Evolutionary conservation across 768 basidiomycete genomes (phyloP), one percentile per base, ranked within the genome.

Genomic region (Tulasnella sp.): DNA sequence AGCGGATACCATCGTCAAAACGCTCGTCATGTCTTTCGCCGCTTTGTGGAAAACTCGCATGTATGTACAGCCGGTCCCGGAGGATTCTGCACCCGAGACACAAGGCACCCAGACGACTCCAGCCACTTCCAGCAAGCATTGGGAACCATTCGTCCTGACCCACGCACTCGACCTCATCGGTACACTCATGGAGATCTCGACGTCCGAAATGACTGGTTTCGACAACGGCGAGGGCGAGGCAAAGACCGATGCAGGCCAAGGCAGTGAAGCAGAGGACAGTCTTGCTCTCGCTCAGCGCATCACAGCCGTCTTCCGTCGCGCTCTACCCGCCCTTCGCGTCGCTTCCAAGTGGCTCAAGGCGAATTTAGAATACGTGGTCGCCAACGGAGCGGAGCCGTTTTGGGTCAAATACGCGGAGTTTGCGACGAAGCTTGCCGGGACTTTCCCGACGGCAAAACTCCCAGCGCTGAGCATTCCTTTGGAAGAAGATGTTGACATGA

Each of bases 401-500:
- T 98, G 95, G 95, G 83, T 84, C 20, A 85, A 87, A 55, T 95
- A 92, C 83, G 86, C 88, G 16, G 86, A 87, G 40, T 95, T 98
- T 81, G 85, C 90, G 29, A 87, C 87, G 26, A 85, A 87, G 16
- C 85, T 99, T 73, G 85, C 86, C 20, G 83, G 85, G 20, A 85
- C 90, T 0, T 99, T 99, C 84, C 95, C 96, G 0, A 81, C 84
- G 6, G 86, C 86, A 10, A 86, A 85, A 67, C 83, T 96, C 42
- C 91, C 93, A 1, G 80, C 83, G 26, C 84, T 94, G 35, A 85
- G 84, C 10, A 86, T 87, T 1, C 88, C 90, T 35, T 84, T 99
- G 79, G 95, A 98, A 79, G 98, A 99, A 84, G 97, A 99, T 83
- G 84, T 91, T 7, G 96, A 98, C 71, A 88, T 96, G 86, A 87